Evolutionary conservation across 2,329 filamentous ascomycete species (phyloP).

Genomic region (Escovopsis weberi): DNA sequence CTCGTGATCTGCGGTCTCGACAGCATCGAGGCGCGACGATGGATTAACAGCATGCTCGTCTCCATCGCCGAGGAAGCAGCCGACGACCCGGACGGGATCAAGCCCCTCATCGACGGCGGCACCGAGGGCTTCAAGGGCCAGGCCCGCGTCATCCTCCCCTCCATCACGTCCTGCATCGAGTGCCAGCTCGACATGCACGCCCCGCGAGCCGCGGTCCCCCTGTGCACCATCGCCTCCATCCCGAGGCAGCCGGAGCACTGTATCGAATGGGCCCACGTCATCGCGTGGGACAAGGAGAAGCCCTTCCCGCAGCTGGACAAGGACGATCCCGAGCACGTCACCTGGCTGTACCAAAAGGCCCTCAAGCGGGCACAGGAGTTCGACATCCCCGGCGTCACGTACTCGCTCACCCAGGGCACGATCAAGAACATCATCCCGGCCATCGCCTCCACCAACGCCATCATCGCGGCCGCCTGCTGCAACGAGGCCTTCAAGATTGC

Average conservation of each 20-base stretch:
- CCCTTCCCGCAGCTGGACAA: constrained; percentile 80
- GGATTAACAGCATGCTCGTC: constrained; percentile 93
- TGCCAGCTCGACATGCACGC: constrained; percentile 98
- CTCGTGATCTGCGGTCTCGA: constrained; percentile 88
- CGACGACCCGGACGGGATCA: constrained; percentile 69
- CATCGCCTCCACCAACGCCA: constrained; percentile 94
- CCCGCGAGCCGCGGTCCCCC: constrained; percentile 86
- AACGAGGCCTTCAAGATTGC: constrained; percentile 95
- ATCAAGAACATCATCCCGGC: constrained; percentile 99
- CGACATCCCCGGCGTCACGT: constrained; percentile 83
- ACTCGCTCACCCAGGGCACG: constrained; percentile 89
- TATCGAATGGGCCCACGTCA: constrained; percentile 97
- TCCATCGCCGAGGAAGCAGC: constrained; percentile 62
- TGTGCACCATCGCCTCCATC: constrained; percentile 93
- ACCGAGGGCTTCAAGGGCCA: constrained; percentile 99
- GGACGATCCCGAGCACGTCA: constrained; percentile 91
- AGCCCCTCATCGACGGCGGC: constrained; percentile 89
- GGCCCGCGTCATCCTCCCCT: constrained; percentile 79
- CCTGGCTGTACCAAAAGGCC: constrained; percentile 87
- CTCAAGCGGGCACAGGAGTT: constrained; percentile 72
- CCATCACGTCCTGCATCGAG: constrained; percentile 90
- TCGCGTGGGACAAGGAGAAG: constrained; percentile 83
- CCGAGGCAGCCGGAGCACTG: constrained; percentile 95
- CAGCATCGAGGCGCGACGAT: constrained; percentile 92
- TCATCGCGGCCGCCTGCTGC: constrained; percentile 89